These are phyloP conservation scores for Tetrahymena borealis DNA, from an alignment of 73 alveolate species.

Conservation along the genomic window DNA sequence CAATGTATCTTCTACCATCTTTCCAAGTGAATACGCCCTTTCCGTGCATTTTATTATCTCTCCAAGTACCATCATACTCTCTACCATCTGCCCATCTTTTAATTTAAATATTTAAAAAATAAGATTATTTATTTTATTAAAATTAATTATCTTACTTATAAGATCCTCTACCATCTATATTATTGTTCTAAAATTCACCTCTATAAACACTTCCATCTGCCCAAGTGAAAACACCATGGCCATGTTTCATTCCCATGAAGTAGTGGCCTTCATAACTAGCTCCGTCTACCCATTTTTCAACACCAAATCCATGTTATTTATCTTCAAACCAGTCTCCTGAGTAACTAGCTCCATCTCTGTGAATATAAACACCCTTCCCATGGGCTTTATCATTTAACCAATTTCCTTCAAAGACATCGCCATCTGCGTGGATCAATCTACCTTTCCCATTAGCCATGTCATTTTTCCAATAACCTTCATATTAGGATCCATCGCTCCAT, in stretches of 20 bases:
- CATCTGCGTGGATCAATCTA: conserved; percentile 57
- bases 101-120: neutral
- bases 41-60: conserved; percentile 43
- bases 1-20: conserved; percentile 39
- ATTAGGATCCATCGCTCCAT: conserved; percentile 65
- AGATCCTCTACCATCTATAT: conserved; percentile 47
- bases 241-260: conserved; percentile 43
- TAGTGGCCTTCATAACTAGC: conserved; percentile 37
- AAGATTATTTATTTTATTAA: neutral
- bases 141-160: neutral
- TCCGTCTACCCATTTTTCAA: conserved; percentile 49
- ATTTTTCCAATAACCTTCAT: conserved; percentile 60
- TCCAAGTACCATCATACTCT: conserved; percentile 45
- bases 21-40: conserved; percentile 40
- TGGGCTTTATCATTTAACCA: conserved; percentile 58
- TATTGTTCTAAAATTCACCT: conserved; percentile 35
- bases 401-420: conserved; percentile 68
- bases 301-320: conserved; percentile 40
- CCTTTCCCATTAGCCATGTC: conserved; percentile 65
- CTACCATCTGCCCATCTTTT: conserved; percentile 44
- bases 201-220: conserved; percentile 38
- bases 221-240: conserved; percentile 40
- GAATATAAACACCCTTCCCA: conserved; percentile 59
- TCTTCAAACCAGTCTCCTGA: conserved; percentile 47
- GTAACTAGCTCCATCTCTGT: conserved; percentile 49